Conservation (phyloP, 345 rosid genomes). For the Eucalyptus regnans region DNA sequence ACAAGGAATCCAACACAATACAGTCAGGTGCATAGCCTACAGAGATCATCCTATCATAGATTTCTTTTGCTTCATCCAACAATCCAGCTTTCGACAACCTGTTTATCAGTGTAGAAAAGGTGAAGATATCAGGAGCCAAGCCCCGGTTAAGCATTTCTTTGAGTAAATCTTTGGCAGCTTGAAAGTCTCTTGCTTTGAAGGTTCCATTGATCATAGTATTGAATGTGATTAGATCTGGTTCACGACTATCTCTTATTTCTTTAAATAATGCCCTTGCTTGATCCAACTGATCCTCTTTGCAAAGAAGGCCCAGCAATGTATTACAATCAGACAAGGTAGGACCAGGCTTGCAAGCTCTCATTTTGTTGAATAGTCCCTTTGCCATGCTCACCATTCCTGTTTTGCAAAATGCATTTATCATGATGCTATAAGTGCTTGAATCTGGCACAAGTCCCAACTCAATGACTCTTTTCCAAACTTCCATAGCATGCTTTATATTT, state of each 20-base stretch:
- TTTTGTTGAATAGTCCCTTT: constrained; percentile 43
- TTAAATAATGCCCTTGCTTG: constrained; percentile 53
- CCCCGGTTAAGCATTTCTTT: constrained; percentile 38
- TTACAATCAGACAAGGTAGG: constrained; percentile 39
- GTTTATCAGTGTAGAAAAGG: constrained; percentile 45
- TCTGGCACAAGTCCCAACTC: constrained; percentile 28
- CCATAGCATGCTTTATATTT: constrained; percentile 29
- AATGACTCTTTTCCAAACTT: constrained; percentile 41
- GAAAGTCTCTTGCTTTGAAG: constrained; percentile 38
- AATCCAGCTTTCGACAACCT: constrained; percentile 44
- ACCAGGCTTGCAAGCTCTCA: constrained; percentile 19
- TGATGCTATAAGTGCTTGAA: constrained; percentile 29
- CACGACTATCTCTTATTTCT: constrained; percentile 21
- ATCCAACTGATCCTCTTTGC: constrained; percentile 53
- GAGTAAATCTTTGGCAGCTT: constrained; percentile 33
- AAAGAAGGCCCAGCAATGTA: constrained; percentile 33
- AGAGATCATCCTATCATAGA: constrained; percentile 44
- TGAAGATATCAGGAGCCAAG: constrained; percentile 32
- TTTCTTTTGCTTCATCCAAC: constrained; percentile 36
- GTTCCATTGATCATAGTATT: constrained; percentile 51
- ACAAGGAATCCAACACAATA: constrained; percentile 37
- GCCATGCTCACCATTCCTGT: constrained; percentile 38
- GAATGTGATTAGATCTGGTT: constrained; percentile 34
- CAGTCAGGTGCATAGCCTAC: constrained; percentile 37
- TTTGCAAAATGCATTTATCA: constrained; percentile 51